phyloP scores from a whole-genome alignment of 257 asterid species.

The Jacaranda mimosifolia region DNA sequence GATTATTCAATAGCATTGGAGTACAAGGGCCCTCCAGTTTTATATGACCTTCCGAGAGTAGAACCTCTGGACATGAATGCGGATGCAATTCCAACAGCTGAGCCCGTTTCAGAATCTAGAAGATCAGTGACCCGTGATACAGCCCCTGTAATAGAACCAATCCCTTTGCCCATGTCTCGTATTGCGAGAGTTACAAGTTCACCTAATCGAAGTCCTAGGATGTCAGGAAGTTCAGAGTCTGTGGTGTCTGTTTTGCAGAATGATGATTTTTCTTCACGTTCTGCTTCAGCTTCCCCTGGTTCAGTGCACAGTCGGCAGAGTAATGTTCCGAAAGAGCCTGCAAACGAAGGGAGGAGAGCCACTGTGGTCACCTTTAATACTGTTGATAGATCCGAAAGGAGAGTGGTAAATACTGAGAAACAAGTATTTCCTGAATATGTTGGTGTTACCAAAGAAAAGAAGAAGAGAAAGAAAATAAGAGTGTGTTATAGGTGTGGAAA shows the following conservation, averaged over 20 bases:
- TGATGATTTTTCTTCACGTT: conserved; percentile 68
- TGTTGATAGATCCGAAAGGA: conserved; percentile 65
- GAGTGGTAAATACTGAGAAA: conserved; percentile 54
- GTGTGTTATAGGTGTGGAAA: conserved; percentile 88
- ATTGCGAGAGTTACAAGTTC: conserved; percentile 62
- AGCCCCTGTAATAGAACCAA: conserved; percentile 72
- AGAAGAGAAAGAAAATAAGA: conserved; percentile 72
- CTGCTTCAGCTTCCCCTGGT: conserved; percentile 75
- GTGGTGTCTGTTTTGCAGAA: conserved; percentile 82
- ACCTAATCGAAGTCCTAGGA: conserved; percentile 62
- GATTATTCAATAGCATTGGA: conserved; percentile 93
- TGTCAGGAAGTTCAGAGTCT: conserved; percentile 82
- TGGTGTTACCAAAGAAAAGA: conserved; percentile 66
- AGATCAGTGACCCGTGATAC: conserved; percentile 49
- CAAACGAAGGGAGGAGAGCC: conserved; percentile 66
- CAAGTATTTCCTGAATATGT: conserved; percentile 70
- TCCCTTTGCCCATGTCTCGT: conserved; percentile 71
- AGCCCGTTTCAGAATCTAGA: conserved; percentile 73
- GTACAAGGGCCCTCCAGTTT: conserved; percentile 80
- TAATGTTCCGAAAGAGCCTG: conserved; percentile 40
- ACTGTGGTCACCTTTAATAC: conserved; percentile 78
- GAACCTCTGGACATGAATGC: conserved; percentile 71
- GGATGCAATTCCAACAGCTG: conserved; percentile 70
- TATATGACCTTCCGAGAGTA: conserved; percentile 68
- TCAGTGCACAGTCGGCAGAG: conserved; percentile 53